Evolutionary conservation across 345 rosid species (phyloP), one percentile per base, ranked within the genome.

Genomic region (Pistacia integerrima): DNA sequence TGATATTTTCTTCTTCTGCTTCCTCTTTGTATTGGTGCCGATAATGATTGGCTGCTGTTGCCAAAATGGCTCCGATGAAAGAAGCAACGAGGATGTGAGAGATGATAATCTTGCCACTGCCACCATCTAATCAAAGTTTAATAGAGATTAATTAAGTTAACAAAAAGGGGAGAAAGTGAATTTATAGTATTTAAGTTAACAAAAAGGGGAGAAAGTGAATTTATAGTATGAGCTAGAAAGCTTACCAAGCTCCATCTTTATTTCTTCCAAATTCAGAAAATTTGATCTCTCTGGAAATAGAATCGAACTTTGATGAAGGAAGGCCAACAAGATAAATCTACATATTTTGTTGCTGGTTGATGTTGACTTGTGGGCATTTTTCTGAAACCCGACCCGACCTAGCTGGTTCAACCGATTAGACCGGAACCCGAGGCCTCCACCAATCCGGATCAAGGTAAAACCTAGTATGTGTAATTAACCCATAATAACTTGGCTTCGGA

Each of bases 21-120:
- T 14, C 77, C 69, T 67, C n/a, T 18, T 22, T 48, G 76, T 63
- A 69, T 48, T 20, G 57, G 79, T 82, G 84, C 78, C 66, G 70
- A 49, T 73, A 68, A 54, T 56, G 65, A 28, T 28, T 22, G 52
- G 80, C 62, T 11, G 83, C 77, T 3, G 75, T 82, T 8, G 76
- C 83, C 0, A 64, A 67, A 51, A 71, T 56, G 46, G 82, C 74
- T 4, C 87, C 87, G 35, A 76, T n/a, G 30, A 84, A 73, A 20
- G 87, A 77, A 62, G 85, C 85, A 0, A 78, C 80, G 18, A 81
- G 59, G 33, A 88, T 49, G 38, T 67, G 74, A 4, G 74, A 66
- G 11, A 72, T 16, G 72, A 70, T 64, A 28, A 49, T 11, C 67
- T 83, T 81, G 67, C 76, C 84, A 66, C 62, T 64, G 49, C 81